Evolutionary conservation across 1,139 yeast genomes (phyloP), one percentile per base, ranked within the genome.

Genomic region (Yamadazyma kanchanaburiensis): DNA sequence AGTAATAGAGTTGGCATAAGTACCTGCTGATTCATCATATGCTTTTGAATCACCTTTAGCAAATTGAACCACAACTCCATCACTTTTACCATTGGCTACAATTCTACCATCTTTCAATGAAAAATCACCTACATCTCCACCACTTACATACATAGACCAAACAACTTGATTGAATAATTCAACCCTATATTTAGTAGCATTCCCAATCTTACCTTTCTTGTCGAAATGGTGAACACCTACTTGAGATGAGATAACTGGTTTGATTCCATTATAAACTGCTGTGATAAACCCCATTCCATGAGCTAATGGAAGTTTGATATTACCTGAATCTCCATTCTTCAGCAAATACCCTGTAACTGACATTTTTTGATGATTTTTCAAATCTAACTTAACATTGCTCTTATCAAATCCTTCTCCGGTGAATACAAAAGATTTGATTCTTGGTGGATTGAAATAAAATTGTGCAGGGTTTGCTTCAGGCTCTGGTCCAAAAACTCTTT

Each of bases 241-340:
- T 27, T 76, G 75, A 17, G 86, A 77, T 3, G 69, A 66, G 25
- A 82, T 51, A 15, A 67, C 59, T 1, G 88, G 82, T 6, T 63
- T 63, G 22, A 80, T 56, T 37, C 67, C 67, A n/a, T 53, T 49
- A 33, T 81, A 82, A 3, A 78, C 60, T 2, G 83, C 80, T 4
- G 86, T 75, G 10, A 79, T 58, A 37, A 80, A 75, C 0, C 89
- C 89, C 83, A 80, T 80, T 11, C 94, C 94, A 21, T 64, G 66
- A 12, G 55, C 63, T 30, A 67, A 48, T 1, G 73, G 73, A 19
- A 62, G 22, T 6, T 52, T 45, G 14, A 67, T 48, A 16, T 39
- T 34, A 17, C 45, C 40, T 7, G 21, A 14, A 17, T 25, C 31
- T 12, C 28, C 26, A 12, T 26, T 30, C 13, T 27, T 23, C 6